phyloP scores from a whole-genome alignment of 108 stramenopile species.

The Cyclotella distinguenda region DNA sequence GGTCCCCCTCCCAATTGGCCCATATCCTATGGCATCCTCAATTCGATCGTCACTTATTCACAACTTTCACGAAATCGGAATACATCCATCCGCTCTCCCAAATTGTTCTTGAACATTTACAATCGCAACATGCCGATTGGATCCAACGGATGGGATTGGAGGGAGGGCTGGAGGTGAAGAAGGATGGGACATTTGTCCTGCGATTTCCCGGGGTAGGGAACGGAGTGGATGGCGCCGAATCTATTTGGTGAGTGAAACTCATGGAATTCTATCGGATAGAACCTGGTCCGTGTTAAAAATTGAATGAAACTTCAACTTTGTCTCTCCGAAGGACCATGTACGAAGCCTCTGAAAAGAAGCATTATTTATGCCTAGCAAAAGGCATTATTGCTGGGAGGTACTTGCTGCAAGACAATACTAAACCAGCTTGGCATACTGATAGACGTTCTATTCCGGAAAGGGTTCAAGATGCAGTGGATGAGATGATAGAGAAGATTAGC shows the following conservation, averaged over 20 bases:
- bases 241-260: constrained; percentile 34
- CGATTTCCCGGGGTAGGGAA: constrained; percentile 34
- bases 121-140: constrained; percentile 57
- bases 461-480: constrained; percentile 67
- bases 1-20: no score
- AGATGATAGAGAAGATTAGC: constrained; percentile 60
- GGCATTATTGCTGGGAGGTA: constrained; percentile 52
- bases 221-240: constrained; percentile 10
- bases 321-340: constrained; percentile 64
- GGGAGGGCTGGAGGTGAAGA: constrained; percentile 51
- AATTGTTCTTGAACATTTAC: constrained; percentile 75
- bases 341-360: constrained; percentile 72
- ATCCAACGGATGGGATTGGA: constrained; percentile 53
- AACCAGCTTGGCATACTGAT: constrained; percentile 68
- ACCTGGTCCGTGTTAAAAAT: background rate
- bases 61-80: constrained; percentile 31
- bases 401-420: constrained; percentile 76
- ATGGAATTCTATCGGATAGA: background rate
- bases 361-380: constrained; percentile 61
- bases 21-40: background rate
- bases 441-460: constrained; percentile 52
- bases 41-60: background rate
- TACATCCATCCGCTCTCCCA: constrained; percentile 83
- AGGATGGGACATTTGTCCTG: constrained; percentile 73
- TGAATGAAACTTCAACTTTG: background rate